These are phyloP conservation scores for Sporothrix brasiliensis DNA, from an alignment of 2,329 filamentous ascomycete genomes.

Conservation along the genomic window DNA sequence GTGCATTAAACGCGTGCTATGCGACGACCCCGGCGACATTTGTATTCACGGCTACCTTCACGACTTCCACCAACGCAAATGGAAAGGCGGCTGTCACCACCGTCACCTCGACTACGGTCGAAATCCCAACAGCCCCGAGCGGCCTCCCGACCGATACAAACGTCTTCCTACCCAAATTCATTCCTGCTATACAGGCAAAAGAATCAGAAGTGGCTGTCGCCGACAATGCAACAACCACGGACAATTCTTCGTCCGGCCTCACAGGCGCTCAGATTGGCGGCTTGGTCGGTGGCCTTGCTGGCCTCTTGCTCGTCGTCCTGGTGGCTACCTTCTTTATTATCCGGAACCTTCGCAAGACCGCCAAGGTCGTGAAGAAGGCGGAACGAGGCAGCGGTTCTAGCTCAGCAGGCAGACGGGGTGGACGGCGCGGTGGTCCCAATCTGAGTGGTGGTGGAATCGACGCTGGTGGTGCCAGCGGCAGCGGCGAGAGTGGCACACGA, in stretches of 20 bases:
- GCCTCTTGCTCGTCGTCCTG: constrained; percentile 53
- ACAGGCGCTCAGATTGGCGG: constrained; percentile 53
- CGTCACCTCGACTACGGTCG: constrained; percentile 46
- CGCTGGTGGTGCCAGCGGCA: constrained; percentile 8
- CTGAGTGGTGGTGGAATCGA: neutral
- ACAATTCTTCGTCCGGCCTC: constrained; percentile 40
- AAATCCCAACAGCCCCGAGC: constrained; percentile 46
- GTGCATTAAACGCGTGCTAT: constrained; percentile 54
- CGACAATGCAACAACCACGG: constrained; percentile 26
- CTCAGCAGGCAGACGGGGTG: constrained; percentile 41
- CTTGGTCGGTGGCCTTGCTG: constrained; percentile 56
- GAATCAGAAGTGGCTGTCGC: constrained; percentile 41
- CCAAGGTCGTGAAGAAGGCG: constrained; percentile 44
- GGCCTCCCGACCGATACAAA: constrained; percentile 38
- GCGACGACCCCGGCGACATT: constrained; percentile 51
- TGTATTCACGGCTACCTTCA: constrained; percentile 50
- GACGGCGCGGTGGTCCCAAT: constrained; percentile 30
- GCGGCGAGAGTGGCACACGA: constrained; percentile 1
- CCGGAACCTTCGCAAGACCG: constrained; percentile 53
- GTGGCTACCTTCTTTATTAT: constrained; percentile 54
- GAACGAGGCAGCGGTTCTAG: constrained; percentile 43
- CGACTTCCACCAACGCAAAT: constrained; percentile 48
- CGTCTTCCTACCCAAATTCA: constrained; percentile 47
- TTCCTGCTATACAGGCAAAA: constrained; percentile 52
- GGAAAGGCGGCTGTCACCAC: constrained; percentile 47